phyloP scores from a whole-genome alignment of 805 yeast genomes.

The Metschnikowia gruessii region DNA sequence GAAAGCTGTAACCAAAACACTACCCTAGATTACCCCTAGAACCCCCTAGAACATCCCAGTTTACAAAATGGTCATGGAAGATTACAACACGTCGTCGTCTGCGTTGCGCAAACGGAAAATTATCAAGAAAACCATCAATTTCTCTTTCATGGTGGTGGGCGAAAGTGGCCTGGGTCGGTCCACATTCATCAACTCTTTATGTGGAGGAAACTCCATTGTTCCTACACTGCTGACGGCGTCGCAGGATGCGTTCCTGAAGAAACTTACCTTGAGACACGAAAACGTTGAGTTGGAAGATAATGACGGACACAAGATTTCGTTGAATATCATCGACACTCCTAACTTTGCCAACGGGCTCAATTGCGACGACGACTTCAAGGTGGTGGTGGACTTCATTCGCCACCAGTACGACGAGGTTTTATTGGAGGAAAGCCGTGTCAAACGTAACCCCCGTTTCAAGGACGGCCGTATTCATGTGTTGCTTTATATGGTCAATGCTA shows the following conservation, averaged over 20 bases:
- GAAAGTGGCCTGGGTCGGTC: conserved; percentile 86
- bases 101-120: conserved; percentile 66
- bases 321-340: conserved; percentile 78
- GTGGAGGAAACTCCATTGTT: conserved; percentile 79
- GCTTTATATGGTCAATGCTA: conserved; percentile 44
- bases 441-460: conserved; percentile 80
- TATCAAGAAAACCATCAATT: conserved; percentile 78
- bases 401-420: conserved; percentile 82
- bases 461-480: conserved; percentile 77
- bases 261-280: conserved; percentile 67
- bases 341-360: conserved; percentile 77
- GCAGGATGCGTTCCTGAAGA: conserved; percentile 49
- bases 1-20: too few relatives aligned
- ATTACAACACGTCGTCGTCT: conserved; percentile 33
- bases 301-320: conserved; percentile 77
- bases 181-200: conserved; percentile 86
- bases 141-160: conserved; percentile 84
- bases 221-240: conserved; percentile 63
- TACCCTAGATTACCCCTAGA: too few relatives aligned
- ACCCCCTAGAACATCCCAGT: too few relatives aligned
- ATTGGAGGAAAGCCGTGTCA: conserved; percentile 75
- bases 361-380: conserved; percentile 62
- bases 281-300: conserved; percentile 82
- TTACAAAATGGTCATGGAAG: conserved; percentile 13
- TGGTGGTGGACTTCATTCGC: conserved; percentile 73